Conservation (phyloP, 257 asterid genomes). For the Anisodus tanguticus region DNA sequence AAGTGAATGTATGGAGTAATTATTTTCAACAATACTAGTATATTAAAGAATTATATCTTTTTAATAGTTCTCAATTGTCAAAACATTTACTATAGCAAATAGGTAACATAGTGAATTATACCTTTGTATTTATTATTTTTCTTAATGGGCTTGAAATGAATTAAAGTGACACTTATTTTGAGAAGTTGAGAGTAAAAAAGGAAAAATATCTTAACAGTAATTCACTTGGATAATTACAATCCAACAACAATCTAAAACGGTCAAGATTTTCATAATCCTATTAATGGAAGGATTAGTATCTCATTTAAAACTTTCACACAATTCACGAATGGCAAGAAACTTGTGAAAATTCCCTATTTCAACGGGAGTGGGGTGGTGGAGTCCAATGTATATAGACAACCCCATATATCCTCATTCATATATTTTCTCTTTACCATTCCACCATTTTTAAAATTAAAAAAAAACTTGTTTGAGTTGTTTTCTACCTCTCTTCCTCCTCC, state of each 20-base stretch:
- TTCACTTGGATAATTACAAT: too few relatives aligned
- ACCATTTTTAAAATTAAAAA: background rate
- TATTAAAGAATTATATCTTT: too few relatives aligned
- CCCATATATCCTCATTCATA: conserved; percentile 16
- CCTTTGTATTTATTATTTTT: too few relatives aligned
- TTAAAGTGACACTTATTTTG: too few relatives aligned
- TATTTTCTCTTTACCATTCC: background rate
- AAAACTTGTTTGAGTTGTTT: background rate
- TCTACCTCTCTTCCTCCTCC: background rate
- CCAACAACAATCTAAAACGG: background rate
- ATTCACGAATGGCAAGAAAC: conserved; percentile 18
- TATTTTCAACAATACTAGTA: too few relatives aligned
- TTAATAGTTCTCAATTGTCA: too few relatives aligned
- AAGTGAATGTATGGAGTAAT: too few relatives aligned
- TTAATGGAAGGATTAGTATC: background rate
- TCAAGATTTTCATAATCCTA: conserved; percentile 11
- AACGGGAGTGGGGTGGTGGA: background rate
- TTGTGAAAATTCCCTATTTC: background rate
- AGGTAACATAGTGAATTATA: too few relatives aligned
- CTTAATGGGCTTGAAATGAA: too few relatives aligned
- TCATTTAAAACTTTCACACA: background rate
- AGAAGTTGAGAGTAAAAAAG: too few relatives aligned
- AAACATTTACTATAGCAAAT: too few relatives aligned
- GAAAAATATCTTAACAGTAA: too few relatives aligned
- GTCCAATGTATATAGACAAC: background rate